Evolutionary conservation across 2,329 filamentous ascomycete genomes (phyloP), one percentile per base, ranked within the genome.

Genomic region (Penicillium sumatraense): DNA sequence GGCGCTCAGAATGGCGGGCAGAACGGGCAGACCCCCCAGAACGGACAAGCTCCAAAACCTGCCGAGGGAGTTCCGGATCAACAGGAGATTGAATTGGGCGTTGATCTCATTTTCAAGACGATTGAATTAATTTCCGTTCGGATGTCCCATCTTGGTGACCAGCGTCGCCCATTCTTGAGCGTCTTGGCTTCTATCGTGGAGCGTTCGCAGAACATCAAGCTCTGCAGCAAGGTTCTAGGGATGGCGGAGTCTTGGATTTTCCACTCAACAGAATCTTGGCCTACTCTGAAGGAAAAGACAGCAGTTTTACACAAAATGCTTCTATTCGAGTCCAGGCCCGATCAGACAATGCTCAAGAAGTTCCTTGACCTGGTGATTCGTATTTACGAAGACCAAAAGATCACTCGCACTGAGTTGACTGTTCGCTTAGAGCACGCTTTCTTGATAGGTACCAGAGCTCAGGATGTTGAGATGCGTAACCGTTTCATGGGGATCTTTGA

Each of bases 261-360:
- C 80, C 86, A 91, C 62, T 95, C 91, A 0, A 93, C 91, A 55
- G 95, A 96, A 60, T 95, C 92, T 2, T 97, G 95, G 83, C 95
- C 95, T 0, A 99, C 95, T 0, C 82, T 99, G 1, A 99, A 99
- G 74, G 96, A 99, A 76, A 99, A 99, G 80, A 98, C 93, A 0
- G 96, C 96, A 1, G 95, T 99, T 1, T 79, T 99, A n/a, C 93
- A 96, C 67, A 99, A 99, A 78, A 99, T 99, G 95, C 80, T 98
- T 14, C 88, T 93, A 0, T 99, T 99, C 64, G 95, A 99, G 75
- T 86, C 90, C 54, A 85, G 95, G 35, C 78, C 83, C 24, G 93
- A 98, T 69, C 85, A 88, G 27, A 91, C 89, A 0, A 88, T 99
- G 78, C 81, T 99, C 54, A 92, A 89, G 63, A 93, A 93, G 70